These are phyloP conservation scores for Ogataea wickerhamii DNA, from an alignment of 805 yeast genomes.

Conservation along the genomic window DNA sequence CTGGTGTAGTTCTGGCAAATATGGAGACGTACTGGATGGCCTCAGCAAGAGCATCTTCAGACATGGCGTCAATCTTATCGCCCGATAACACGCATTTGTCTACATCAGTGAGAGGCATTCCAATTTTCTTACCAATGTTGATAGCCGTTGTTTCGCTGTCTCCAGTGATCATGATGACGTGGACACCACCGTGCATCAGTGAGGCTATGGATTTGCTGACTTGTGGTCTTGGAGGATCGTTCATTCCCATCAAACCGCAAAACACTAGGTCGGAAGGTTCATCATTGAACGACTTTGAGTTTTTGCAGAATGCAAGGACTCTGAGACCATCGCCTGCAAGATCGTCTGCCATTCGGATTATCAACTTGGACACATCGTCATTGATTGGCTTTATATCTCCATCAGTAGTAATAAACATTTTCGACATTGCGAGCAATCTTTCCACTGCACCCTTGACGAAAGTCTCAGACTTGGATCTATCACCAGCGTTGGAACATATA, in stretches of 20 bases:
- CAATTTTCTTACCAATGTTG: slow-evolving; percentile 83
- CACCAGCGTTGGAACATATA: slow-evolving; percentile 61
- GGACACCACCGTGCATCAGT: slow-evolving; percentile 89
- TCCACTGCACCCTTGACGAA: slow-evolving; percentile 92
- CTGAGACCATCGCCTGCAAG: slow-evolving; percentile 85
- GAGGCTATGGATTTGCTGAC: slow-evolving; percentile 72
- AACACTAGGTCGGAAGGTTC: slow-evolving; percentile 64
- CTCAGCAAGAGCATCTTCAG: slow-evolving; percentile 66
- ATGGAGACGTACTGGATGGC: slow-evolving; percentile 81
- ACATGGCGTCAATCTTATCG: slow-evolving; percentile 70
- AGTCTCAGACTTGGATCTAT: slow-evolving; percentile 50
- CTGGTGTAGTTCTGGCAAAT: slow-evolving; percentile 94
- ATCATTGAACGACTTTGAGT: slow-evolving; percentile 34
- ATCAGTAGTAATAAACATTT: slow-evolving; percentile 52
- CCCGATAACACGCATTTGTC: slow-evolving; percentile 78
- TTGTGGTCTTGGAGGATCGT: slow-evolving; percentile 94
- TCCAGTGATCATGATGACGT: slow-evolving; percentile 97
- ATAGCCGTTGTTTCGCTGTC: slow-evolving; percentile 85
- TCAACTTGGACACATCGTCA: slow-evolving; percentile 42
- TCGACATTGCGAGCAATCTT: slow-evolving; percentile 57
- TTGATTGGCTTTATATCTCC: slow-evolving; percentile 62
- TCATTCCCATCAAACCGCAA: slow-evolving; percentile 90
- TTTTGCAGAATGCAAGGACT: slow-evolving; percentile 74
- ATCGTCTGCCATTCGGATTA: slow-evolving; percentile 53
- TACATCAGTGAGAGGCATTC: slow-evolving; percentile 70